Conservation (phyloP, 2,329 filamentous ascomycete species). For the Penicillium sp. region DNA sequence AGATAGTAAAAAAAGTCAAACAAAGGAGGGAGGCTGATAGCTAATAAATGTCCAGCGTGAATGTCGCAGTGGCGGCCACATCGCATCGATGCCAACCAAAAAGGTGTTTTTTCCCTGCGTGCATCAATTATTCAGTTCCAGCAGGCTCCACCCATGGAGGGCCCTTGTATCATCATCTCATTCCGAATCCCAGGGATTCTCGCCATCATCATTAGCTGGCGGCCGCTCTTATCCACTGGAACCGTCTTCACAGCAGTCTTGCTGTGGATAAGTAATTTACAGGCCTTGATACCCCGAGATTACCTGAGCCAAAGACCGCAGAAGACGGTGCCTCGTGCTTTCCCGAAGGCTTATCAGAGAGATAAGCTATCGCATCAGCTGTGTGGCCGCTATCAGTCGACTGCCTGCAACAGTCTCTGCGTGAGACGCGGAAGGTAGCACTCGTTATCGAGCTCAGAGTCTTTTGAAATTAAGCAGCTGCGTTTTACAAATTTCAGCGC, state of each 20-base stretch:
- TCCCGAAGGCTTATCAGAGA: background rate
- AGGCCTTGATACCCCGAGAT: background rate
- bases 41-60: constrained; percentile 7
- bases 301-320: background rate
- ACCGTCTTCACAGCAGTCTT: too few species aligned
- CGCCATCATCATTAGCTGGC: constrained; percentile 34
- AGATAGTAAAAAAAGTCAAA: constrained; percentile 5
- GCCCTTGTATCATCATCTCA: constrained; percentile 34
- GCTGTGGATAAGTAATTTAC: constrained; percentile 8
- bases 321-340: background rate
- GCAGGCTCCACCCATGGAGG: constrained; percentile 31
- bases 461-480: background rate
- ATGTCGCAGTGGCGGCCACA: constrained; percentile 16
- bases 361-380: background rate
- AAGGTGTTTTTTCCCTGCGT: constrained; percentile 21
- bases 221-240: constrained; percentile 3
- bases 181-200: constrained; percentile 41
- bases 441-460: background rate
- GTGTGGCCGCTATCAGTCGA: background rate
- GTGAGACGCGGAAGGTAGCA: background rate
- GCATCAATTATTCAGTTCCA: constrained; percentile 19
- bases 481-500: background rate
- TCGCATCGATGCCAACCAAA: constrained; percentile 2
- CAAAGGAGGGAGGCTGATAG: constrained; percentile 1
- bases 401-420: background rate